A percentile compares a stretch with the other conserved stretches of the same genome.
Conservation (phyloP, 2,329 filamentous ascomycete genomes). For the Curvularia sp. region DNA sequence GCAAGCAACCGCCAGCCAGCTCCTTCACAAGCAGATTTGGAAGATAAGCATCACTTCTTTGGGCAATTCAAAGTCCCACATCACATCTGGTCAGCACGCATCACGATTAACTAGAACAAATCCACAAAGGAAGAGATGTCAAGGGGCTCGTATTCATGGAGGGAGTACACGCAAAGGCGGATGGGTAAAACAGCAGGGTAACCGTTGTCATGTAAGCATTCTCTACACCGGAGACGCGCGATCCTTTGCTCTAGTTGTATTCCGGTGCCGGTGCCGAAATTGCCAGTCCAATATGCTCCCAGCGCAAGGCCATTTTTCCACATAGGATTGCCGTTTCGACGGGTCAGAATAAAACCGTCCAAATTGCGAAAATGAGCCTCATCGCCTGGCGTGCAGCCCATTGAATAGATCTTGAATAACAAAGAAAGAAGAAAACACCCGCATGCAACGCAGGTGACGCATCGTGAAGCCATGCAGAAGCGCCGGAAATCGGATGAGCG, state of each 20-base stretch:
- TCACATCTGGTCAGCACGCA: not conserved
- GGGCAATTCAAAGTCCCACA: not conserved
- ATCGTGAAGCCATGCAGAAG: constrained; percentile 38
- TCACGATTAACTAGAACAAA: not conserved
- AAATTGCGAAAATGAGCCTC: constrained; percentile 20
- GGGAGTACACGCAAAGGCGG: constrained; percentile 29
- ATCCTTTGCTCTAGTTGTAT: constrained; percentile 30
- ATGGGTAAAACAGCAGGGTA: constrained; percentile 36
- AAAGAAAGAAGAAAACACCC: constrained; percentile 44
- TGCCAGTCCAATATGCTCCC: constrained; percentile 20
- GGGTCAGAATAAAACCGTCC: constrained; percentile 1
- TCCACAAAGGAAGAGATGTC: not conserved
- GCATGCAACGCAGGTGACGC: constrained; percentile 46
- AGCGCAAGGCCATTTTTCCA: constrained; percentile 9
- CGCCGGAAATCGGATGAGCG: constrained; percentile 31
- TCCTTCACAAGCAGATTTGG: not conserved
- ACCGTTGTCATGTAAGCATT: constrained; percentile 28
- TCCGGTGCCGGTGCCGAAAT: constrained; percentile 28
- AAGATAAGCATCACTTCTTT: no score
- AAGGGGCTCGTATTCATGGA: constrained; percentile 12
- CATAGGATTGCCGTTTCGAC: constrained; percentile 3
- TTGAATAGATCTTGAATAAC: constrained; percentile 36
- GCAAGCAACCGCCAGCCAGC: not conserved
- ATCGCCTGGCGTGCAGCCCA: constrained; percentile 30
- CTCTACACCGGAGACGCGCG: constrained; percentile 15